Evolutionary conservation across 139 green algal genomes (phyloP).

Genomic region (Chlamydomonas eustigma): DNA sequence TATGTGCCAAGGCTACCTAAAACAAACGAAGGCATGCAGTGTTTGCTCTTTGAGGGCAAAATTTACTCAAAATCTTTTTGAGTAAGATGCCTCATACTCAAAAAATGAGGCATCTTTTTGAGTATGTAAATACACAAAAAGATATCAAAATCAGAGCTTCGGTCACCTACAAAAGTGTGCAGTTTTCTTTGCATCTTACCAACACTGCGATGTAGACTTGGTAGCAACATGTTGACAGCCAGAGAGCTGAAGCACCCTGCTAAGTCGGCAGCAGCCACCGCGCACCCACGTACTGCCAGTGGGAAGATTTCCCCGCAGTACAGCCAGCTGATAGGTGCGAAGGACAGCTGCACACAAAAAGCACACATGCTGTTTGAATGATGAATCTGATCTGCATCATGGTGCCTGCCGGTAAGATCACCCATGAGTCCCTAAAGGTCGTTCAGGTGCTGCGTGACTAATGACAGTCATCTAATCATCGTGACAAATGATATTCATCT

Average conservation of each 20-base stretch:
- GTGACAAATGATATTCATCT: too few species aligned
- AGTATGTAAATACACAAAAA: not conserved
- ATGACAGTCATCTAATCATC: too few species aligned
- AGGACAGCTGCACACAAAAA: slow-evolving; percentile 53
- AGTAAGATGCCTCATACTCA: too few species aligned
- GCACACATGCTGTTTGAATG: not conserved
- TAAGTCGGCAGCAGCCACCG: slow-evolving; percentile 2
- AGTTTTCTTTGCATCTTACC: not conserved
- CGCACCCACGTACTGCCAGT: slow-evolving; percentile 48
- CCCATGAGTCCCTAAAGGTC: too few species aligned
- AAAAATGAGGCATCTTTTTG: too few species aligned
- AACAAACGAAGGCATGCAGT: not conserved
- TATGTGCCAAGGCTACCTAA: not conserved
- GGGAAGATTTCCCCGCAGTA: slow-evolving; percentile 12
- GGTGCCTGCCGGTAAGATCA: too few species aligned
- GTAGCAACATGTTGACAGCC: slow-evolving; percentile 7
- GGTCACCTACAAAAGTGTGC: not conserved
- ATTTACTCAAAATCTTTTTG: too few species aligned
- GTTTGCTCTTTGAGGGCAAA: too few species aligned
- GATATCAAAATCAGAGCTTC: not conserved
- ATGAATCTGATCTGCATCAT: too few species aligned
- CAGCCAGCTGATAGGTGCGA: slow-evolving; percentile 86
- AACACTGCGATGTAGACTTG: not conserved
- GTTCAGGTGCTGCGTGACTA: too few species aligned
- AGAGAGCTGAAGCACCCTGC: not conserved